Percentiles rank a stretch among this genome's conserved stretches.
Evolutionary conservation across 352 stramenopile genomes (phyloP).

Genomic region (Pythium aristosporum): DNA sequence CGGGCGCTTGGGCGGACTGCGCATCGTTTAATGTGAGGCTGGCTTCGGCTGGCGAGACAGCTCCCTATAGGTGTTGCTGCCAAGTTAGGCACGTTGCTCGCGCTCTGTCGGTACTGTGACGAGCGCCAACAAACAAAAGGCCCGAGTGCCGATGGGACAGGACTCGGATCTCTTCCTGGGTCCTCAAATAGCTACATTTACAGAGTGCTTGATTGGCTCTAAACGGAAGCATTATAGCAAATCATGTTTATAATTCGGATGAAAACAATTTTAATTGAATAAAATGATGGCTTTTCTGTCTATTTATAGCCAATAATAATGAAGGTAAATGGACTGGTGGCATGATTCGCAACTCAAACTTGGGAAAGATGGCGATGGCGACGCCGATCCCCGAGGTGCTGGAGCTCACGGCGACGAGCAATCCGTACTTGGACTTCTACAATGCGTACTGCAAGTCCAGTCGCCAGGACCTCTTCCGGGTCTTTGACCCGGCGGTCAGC

Average conservation of each 20-base stretch:
- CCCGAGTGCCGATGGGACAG: background rate
- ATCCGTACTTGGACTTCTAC: conserved; percentile 85
- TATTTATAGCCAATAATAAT: background rate
- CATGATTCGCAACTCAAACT: background rate
- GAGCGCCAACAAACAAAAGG: background rate
- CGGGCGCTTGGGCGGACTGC: conserved; percentile 37
- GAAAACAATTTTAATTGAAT: background rate
- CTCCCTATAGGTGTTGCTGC: background rate
- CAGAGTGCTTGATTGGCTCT: background rate
- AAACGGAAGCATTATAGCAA: conserved; percentile 2
- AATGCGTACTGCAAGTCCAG: conserved; percentile 56
- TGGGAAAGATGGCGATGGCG: conserved; percentile 13
- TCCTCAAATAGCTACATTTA: conserved; percentile 24
- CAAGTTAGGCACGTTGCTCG: too few relatives aligned
- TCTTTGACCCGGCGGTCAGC: conserved; percentile 74
- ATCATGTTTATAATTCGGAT: background rate
- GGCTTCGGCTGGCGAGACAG: background rate
- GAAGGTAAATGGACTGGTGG: background rate
- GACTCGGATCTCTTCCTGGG: background rate
- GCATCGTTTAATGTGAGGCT: conserved; percentile 32
- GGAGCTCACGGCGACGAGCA: conserved; percentile 61
- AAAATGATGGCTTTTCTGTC: background rate
- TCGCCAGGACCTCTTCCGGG: conserved; percentile 52
- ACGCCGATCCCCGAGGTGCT: conserved; percentile 29
- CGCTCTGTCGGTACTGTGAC: too few relatives aligned